Evolutionary conservation across 2,329 filamentous ascomycete genomes (phyloP).

Genomic region (Mycocentrospora acerina): DNA sequence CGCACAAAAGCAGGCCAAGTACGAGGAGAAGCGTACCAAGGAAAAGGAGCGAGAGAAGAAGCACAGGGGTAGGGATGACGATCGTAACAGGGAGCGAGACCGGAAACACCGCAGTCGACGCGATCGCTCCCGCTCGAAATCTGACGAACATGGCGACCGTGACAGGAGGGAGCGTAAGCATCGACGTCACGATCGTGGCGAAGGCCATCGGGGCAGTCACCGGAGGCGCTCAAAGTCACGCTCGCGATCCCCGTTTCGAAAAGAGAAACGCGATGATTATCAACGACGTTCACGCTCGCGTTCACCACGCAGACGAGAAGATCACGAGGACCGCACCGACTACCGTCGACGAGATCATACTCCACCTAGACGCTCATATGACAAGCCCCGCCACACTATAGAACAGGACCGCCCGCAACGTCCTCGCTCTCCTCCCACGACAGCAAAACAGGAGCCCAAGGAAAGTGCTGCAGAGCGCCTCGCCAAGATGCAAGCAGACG

Average conservation of each 20-base stretch:
- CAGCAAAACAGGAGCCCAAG: slow-evolving; percentile 8
- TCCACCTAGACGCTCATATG: slow-evolving; percentile 13
- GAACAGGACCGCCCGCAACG: slow-evolving; percentile 9
- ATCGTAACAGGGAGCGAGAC: slow-evolving; percentile 20
- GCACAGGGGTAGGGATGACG: slow-evolving; percentile 38
- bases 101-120: slow-evolving; percentile 31
- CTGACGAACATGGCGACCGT: slow-evolving; percentile 26
- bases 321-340: slow-evolving; percentile 16
- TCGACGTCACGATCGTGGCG: slow-evolving; percentile 22
- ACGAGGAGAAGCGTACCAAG: slow-evolving; percentile 36
- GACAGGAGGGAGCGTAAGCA: slow-evolving; percentile 34
- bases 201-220: slow-evolving; percentile 17
- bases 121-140: slow-evolving; percentile 40
- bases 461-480: slow-evolving; percentile 32
- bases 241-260: slow-evolving; percentile 27
- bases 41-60: slow-evolving; percentile 52
- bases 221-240: slow-evolving; percentile 24
- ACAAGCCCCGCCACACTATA: slow-evolving; percentile 13
- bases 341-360: slow-evolving; percentile 24
- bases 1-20: slow-evolving; percentile 45
- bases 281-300: slow-evolving; percentile 16
- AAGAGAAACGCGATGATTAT: slow-evolving; percentile 17
- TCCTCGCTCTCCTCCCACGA: slow-evolving; percentile 6
- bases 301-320: slow-evolving; percentile 17
- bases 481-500: slow-evolving; percentile 38